Evolutionary conservation across 1,284 basidiomycete genomes (phyloP), one percentile per base, ranked within the genome.

Genomic region (Malassezia caprae): DNA sequence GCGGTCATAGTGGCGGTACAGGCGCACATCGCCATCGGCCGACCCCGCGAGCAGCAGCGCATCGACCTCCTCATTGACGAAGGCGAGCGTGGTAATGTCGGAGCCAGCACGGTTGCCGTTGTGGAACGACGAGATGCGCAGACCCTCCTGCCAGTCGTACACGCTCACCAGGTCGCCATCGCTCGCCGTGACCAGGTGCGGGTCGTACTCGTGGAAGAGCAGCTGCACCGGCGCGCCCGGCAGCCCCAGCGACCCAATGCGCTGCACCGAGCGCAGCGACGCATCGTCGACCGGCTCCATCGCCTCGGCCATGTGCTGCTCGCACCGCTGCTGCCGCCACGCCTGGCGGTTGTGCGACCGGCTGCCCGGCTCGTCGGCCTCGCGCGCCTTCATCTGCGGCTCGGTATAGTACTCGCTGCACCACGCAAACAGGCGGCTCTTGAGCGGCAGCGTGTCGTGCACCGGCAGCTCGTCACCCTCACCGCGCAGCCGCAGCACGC

Each of bases 341-440:
- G 91, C 83, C 71, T 96, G 90, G 67, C 93, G 87, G 69, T 96
- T 96, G 73, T 93, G 96, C 66, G 87, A 84, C 43, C 87, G 78
- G 60, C 88, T 91, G 3, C 93, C 93, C 15, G 91, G 90, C 75
- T 98, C 94, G 69, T 96, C 90, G 4, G 84, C 84, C 74, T 98
- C 93, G 17, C 88, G 83, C 81, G 90, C 54, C 58, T 88, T 85
- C 72, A 74, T 74, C 56, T 74, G 93, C 4, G 93, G 90, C 76
- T 96, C 91, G 60, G 88, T 90, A 78, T 96, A 98, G 75, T 96
- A 96, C 73, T 96, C 91, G 68, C 84, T 84, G 58, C 89, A 90
- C 88, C 90, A 96, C 69, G 94, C 90, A 72, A 88, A 98, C 76
- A 90, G 91, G 2, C 83, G 81, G 68, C 88, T 90, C 77, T 89